Base-by-base conservation (phyloP, 495 filamentous ascomycete genomes). In the Penicillium silybi region DNA sequence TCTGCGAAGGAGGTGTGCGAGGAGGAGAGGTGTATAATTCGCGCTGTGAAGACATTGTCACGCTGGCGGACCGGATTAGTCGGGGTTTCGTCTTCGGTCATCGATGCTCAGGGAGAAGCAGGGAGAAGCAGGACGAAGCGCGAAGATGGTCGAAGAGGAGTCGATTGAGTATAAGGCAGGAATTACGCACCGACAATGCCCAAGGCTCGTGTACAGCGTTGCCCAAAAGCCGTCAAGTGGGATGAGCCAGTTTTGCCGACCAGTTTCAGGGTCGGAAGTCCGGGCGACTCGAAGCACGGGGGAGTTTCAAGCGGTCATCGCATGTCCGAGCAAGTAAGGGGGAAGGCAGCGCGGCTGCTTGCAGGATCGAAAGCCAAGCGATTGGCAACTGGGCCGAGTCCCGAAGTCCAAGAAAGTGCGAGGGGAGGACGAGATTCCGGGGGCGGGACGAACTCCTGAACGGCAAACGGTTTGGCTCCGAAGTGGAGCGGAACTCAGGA, bases 1-100 rank as follows among this genome's bases (percentile, higher is more conserved):
- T 61, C 43, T 67, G 66, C 4, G 69, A 67, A 39, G 72, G 70
- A 43, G 76, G 77, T 9, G 78, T 80, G 29, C 63, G 70, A 42
- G 77, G 77, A 48, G 77, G 74, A 16, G 73, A 73, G 27, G 61
- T 40, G 47, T 52, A 57, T 39, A 40, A 20, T 27, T 65, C 44
- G 46, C 62, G 66, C 46, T 65, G 64, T 43, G 65, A 66, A 41
- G 69, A 66, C 67, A 72, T 67, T 57, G 57, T 68, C 50, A 50
- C 41, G 47, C 61, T 68, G 29, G 54, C 8, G 15, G 42, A 54
- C 41, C 37, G 54, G 19, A 48, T 61, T 27, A 58, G 42, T 54
- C 19, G 23, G 16, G 17, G 47, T 42, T 32, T 48, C 22, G 4
- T 22, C 22, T 11, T 6, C 18, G 9, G 11, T n/a, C 7, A 17